Evolutionary conservation across 2,329 filamentous ascomycete species (phyloP).

Genomic region (Verticillium isaacii): DNA sequence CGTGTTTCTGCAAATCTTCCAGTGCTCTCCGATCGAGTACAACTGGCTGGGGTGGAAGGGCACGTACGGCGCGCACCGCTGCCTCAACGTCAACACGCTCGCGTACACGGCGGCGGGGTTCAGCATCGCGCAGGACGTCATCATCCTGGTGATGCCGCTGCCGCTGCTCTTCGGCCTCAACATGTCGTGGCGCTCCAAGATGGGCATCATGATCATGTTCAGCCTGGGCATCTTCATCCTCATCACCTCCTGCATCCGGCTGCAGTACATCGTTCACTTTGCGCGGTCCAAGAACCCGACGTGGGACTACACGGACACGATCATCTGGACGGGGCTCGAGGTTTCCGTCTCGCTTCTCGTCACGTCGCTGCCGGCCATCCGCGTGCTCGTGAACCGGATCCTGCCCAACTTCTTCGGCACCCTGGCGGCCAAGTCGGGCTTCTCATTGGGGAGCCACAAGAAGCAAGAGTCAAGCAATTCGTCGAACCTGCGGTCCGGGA

Average conservation of each 20-base stretch:
- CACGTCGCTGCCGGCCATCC: constrained; percentile 33
- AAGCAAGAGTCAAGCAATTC: constrained; percentile 3
- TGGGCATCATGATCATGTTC: constrained; percentile 29
- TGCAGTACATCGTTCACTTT: constrained; percentile 27
- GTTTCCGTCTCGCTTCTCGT: constrained; percentile 35
- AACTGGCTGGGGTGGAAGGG: constrained; percentile 28
- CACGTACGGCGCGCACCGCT: constrained; percentile 16
- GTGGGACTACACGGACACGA: constrained; percentile 33
- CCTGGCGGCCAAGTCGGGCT: not conserved
- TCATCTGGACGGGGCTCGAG: constrained; percentile 40
- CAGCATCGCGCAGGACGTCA: constrained; percentile 28
- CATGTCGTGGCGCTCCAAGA: constrained; percentile 17
- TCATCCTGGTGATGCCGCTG: constrained; percentile 27
- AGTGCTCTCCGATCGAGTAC: constrained; percentile 26
- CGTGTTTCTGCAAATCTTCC: constrained; percentile 28
- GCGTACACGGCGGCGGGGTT: constrained; percentile 22
- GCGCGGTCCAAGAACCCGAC: constrained; percentile 30
- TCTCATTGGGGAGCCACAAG: not conserved
- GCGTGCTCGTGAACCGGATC: constrained; percentile 19
- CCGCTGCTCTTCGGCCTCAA: constrained; percentile 25
- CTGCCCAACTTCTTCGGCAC: constrained; percentile 6
- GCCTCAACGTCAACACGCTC: constrained; percentile 26
- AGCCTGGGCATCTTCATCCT: constrained; percentile 30
- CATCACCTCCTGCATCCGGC: constrained; percentile 27
- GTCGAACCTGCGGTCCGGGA: not conserved